phyloP scores from a whole-genome alignment of 2,329 filamentous ascomycete species.

The Diplocarpon rosae region DNA sequence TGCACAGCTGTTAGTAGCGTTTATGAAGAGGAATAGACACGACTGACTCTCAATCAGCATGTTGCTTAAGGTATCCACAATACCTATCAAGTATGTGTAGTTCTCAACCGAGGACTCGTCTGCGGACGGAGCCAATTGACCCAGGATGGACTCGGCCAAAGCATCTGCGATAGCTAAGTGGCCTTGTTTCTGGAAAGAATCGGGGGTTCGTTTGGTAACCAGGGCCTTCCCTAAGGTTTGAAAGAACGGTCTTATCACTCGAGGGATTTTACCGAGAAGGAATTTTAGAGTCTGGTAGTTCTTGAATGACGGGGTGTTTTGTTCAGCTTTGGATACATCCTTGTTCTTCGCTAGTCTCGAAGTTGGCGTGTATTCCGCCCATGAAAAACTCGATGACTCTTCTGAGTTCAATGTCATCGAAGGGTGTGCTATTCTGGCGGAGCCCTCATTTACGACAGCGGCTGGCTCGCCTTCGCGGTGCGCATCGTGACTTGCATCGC shows the following conservation, averaged over 20 bases:
- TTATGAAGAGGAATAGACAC: neutral
- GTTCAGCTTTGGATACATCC: constrained; percentile 34
- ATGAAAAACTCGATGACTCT: no score
- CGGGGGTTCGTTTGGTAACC: constrained; percentile 61
- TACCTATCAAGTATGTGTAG: constrained; percentile 73
- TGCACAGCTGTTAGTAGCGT: constrained; percentile 2
- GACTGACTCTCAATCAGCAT: constrained; percentile 59
- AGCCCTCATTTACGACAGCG: constrained; percentile 5
- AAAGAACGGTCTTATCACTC: constrained; percentile 73
- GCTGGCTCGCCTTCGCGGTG: constrained; percentile 9
- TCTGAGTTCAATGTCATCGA: neutral
- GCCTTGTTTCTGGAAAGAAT: constrained; percentile 43
- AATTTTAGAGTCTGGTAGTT: constrained; percentile 72
- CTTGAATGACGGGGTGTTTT: constrained; percentile 41
- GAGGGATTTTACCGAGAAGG: constrained; percentile 67
- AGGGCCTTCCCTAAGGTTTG: constrained; percentile 76
- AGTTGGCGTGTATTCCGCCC: neutral
- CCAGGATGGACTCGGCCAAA: constrained; percentile 59
- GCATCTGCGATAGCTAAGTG: constrained; percentile 50
- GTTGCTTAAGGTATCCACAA: constrained; percentile 66
- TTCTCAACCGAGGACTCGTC: constrained; percentile 45
- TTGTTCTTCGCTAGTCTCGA: constrained; percentile 15
- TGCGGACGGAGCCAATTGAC: constrained; percentile 43
- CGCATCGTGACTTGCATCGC: constrained; percentile 11
- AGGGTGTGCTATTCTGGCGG: neutral